Evolutionary conservation across 129 eudicot species (phyloP), one percentile per base, ranked within the genome.

Genomic region (Centaurea solstitialis): DNA sequence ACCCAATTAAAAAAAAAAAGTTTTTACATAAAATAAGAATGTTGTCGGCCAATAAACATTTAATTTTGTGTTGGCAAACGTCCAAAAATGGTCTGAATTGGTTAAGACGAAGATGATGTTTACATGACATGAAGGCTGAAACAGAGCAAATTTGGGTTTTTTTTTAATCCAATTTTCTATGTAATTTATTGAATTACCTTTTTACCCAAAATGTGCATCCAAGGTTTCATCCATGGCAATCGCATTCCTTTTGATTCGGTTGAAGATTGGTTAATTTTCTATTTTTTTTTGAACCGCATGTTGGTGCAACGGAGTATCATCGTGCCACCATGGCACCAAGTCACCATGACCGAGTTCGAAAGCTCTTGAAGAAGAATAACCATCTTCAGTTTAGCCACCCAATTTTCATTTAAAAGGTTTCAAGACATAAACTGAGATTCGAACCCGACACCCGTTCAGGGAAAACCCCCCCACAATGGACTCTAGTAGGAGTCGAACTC

Each of bases 191-290:
- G 45, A 23, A 23, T 66, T 17, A 64, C n/a, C 24, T 24, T 67
- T 43, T 77, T 73, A 77, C 65, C 74, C 69, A 26, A 41, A 67
- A 53, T 67, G 74, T 13, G 30, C 62, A 66, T 12, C 5, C 43
- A 77, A 66, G 43, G 21, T 43, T 57, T 78, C 74, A 67, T 67
- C 81, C 7, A 68, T 77, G 65, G 65, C 21, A 9, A 3, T 53
- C 5, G 7, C 6, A 43, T 18, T 22, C 20, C 30, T 77, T 21
- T 64, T 76, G 61, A 65, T 65, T 39, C 39, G n/a, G n/a, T 21
- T 76, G 73, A 17, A 53, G 22, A 53, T 53, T 3, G 8, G 64
- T 17, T 53, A 33, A 33, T 33, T 33, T 33, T 33, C n/a, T n/a
- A n/a, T n/a, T n/a, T n/a, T n/a, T n/a, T n/a, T n/a, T n/a, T n/a